Evolutionary conservation across 2,329 filamentous ascomycete species (phyloP).

Genomic region (Periconia sp.): DNA sequence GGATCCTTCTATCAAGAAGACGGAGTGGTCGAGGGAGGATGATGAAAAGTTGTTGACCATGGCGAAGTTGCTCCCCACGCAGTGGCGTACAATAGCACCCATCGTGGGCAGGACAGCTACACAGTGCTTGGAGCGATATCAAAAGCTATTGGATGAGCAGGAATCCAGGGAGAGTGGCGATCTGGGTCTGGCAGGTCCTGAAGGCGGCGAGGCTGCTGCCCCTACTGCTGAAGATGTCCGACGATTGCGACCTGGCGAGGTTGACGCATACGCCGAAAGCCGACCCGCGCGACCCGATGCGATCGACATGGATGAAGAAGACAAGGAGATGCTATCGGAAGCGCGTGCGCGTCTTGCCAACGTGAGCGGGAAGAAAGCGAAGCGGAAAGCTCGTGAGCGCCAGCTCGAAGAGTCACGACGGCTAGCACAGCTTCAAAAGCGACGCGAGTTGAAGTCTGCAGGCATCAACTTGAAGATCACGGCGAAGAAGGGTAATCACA

Average conservation of each 20-base stretch:
- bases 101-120: conserved; percentile 96
- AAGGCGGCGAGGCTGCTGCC: conserved; percentile 83
- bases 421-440: conserved; percentile 89
- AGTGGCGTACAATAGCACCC: conserved; percentile 98
- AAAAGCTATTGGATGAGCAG: conserved; percentile 94
- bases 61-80: conserved; percentile 97
- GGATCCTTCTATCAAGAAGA: conserved; percentile 96
- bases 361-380: conserved; percentile 98
- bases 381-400: conserved; percentile 93
- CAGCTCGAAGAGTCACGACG: conserved; percentile 94
- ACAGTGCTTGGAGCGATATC: conserved; percentile 95
- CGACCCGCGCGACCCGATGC: conserved; percentile 96
- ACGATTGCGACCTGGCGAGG: conserved; percentile 85
- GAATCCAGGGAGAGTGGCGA: conserved; percentile 85
- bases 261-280: conserved; percentile 96
- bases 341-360: conserved; percentile 95
- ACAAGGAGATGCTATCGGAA: conserved; percentile 99
- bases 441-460: conserved; percentile 93
- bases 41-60: conserved; percentile 96
- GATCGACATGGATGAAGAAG: conserved; percentile 97
- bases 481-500: conserved; percentile 90
- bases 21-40: conserved; percentile 98
- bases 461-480: conserved; percentile 98
- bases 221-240: conserved; percentile 93
- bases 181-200: conserved; percentile 81